phyloP scores from a whole-genome alignment of 768 basidiomycete genomes.

The Podaxis carcinomalis region DNA sequence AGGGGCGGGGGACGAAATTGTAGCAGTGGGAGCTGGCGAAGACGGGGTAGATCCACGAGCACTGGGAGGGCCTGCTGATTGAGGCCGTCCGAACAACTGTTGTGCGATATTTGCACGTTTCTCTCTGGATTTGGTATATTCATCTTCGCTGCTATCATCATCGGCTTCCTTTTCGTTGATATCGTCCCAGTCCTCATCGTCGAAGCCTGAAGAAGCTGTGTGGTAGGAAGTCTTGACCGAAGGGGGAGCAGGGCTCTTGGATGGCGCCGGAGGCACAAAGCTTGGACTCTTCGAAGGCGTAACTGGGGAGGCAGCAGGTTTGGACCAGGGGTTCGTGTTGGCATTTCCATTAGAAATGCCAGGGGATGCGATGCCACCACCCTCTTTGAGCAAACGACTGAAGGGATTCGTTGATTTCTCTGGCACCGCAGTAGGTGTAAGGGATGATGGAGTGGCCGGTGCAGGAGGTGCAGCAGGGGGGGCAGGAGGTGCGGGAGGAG shows the following conservation, averaged over 20 bases:
- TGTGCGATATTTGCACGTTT: constrained; percentile 71
- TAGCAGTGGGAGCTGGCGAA: constrained; percentile 26
- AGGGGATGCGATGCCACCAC: constrained; percentile 26
- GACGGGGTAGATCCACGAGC: constrained; percentile 45
- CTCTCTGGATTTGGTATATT: constrained; percentile 59
- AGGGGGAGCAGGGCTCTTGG: constrained; percentile 51
- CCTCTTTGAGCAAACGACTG: constrained; percentile 57
- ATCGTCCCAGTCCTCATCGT: constrained; percentile 85
- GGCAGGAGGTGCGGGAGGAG: constrained; percentile 17
- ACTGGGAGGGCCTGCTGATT: constrained; percentile 47
- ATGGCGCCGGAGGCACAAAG: constrained; percentile 27
- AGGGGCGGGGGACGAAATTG: constrained; percentile 30
- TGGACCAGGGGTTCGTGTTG: constrained; percentile 69
- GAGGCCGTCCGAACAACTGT: constrained; percentile 71
- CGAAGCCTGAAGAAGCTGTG: constrained; percentile 47
- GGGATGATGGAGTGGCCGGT: constrained; percentile 24
- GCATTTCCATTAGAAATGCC: constrained; percentile 31
- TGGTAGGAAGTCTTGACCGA: constrained; percentile 54
- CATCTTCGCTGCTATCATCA: constrained; percentile 79
- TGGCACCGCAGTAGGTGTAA: constrained; percentile 23
- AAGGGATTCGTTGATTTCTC: constrained; percentile 80
- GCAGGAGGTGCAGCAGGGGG: constrained; percentile 21
- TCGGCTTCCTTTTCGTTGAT: constrained; percentile 67
- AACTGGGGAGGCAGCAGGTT: constrained; percentile 28
- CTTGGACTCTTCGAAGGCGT: constrained; percentile 18